Base-by-base conservation (phyloP, 2,329 filamentous ascomycete genomes). In the Cryphonectria nitschkei region DNA sequence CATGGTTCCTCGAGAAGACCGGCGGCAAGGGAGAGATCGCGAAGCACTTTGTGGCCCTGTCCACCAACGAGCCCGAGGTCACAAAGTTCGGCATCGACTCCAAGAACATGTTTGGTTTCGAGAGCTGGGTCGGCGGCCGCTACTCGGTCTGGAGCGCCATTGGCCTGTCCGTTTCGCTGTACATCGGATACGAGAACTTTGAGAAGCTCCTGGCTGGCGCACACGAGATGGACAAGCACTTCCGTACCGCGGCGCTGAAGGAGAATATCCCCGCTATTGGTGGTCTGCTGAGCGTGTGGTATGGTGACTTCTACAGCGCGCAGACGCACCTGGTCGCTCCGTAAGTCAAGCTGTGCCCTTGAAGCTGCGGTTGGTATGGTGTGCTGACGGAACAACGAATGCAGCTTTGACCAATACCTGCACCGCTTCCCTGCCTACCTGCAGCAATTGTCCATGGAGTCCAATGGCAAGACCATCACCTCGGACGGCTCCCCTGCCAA, bases 91-190 rank as follows among this genome's bases (percentile, higher is more conserved):
- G 96, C 75, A 99, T 99, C 79, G 95, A 98, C 85, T 92, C 91
- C 84, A 95, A 95, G 88, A 99, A 98, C 88, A 99, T 99, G 96
- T 99, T 99, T 80, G 95, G 94, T 77, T 99, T 99, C 81, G 95
- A 95, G 83, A 97, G 93, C 84, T 99, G 96, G 96, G 95, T 98
- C 67, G 96, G 96, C 81, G 96, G 96, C 70, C 93, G 96, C 72
- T 99, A 99, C 89, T 97, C 94, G 72, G 96, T 99, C 76, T 99
- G 96, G 96, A 97, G 94, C 76, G 96, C 96, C 81, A 99, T 99
- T 79, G 96, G 96, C 76, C 86, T 99, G 74, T 97, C 94, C 74
- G 95, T 99, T 70, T 92, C 92, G 76, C 88, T 99, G 75, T 97
- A 98, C 86, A 92, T 99, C 80, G 96, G 96, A 80, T 99, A 88